Evolutionary conservation across 768 basidiomycete species (phyloP), one percentile per base, ranked within the genome.

Genomic region (Tulasnella sp.): DNA sequence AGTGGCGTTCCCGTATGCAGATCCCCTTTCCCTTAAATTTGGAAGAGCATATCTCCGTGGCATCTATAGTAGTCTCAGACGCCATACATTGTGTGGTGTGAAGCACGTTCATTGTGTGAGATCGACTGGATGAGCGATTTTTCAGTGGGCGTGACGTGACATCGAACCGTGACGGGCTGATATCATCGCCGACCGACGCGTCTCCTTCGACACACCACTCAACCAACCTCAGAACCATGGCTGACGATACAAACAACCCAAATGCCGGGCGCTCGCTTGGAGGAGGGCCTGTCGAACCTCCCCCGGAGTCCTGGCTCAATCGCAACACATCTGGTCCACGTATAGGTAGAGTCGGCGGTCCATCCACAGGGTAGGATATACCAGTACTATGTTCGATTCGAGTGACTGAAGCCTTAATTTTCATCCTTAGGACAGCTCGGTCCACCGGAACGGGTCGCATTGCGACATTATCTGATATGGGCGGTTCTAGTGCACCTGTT

Each of bases 201-300:
- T 64, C 49, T 49, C 49, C 49, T 49, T n/a, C 22, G 2, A 64
- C n/a, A 29, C 31, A 29, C 58, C 58, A 64, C 58, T 12, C 49
- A 68, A 71, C 69, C 69, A 38, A 70, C 31, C 69, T 71, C 69
- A 11, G 19, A 2, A 38, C 19, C 12, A 77, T 77, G 76, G 69
- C 76, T 36, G 76, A 72, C 77, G 71, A 73, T 34, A 5, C 39
- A n/a, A 70, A 78, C 73, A 74, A 78, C 36, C 82, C 84, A 77
- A 81, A 81, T 69, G 77, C 79, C 40, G 88, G 89, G 19, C 82
- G 85, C 37, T 85, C 86, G 34, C 83, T 89, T 49, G 85, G 85
- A 17, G 89, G 89, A 68, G 85, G 83, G 11, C 78, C 84, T 49
- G 82, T 80, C 9, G 87, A 89, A 78, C 86, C 87, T 39, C 81